Evolutionary conservation across 371 early-diverging fungal species (phyloP).

Genomic region (Mucor indicus): DNA sequence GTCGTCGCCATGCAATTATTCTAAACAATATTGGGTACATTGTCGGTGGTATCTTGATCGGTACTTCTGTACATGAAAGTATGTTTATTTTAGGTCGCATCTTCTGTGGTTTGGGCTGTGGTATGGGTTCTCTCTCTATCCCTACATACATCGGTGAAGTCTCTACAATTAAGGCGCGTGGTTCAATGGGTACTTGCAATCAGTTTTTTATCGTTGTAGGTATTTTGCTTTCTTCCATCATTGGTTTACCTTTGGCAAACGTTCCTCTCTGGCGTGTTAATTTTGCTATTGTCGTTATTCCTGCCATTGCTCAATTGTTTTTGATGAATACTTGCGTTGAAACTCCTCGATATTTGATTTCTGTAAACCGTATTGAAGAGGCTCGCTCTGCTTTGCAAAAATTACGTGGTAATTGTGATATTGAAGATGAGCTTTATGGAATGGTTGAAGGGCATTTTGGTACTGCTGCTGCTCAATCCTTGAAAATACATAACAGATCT

Average conservation of each 20-base stretch:
- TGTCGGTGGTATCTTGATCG: conserved; percentile 58
- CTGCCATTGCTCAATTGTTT: conserved; percentile 64
- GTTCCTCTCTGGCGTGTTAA: conserved; percentile 67
- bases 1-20: conserved; percentile 61
- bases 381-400: conserved; percentile 47
- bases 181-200: conserved; percentile 65
- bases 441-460: conserved; percentile 27
- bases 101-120: conserved; percentile 74
- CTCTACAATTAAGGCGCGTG: conserved; percentile 64
- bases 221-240: conserved; percentile 58
- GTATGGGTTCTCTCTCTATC: conserved; percentile 71
- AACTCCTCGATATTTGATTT: conserved; percentile 72
- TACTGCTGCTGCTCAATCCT: not conserved
- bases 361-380: conserved; percentile 49
- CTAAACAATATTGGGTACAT: conserved; percentile 58
- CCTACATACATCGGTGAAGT: conserved; percentile 83
- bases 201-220: conserved; percentile 71
- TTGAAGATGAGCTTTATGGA: conserved; percentile 54
- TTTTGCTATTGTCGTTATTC: conserved; percentile 60
- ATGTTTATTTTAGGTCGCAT: conserved; percentile 75
- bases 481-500: not conserved
- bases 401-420: conserved; percentile 47
- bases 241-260: conserved; percentile 54
- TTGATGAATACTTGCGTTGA: conserved; percentile 70
- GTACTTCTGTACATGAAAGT: conserved; percentile 43